Evolutionary conservation across 1,284 basidiomycete species (phyloP).

Genomic region (Ustilago cynodontis): DNA sequence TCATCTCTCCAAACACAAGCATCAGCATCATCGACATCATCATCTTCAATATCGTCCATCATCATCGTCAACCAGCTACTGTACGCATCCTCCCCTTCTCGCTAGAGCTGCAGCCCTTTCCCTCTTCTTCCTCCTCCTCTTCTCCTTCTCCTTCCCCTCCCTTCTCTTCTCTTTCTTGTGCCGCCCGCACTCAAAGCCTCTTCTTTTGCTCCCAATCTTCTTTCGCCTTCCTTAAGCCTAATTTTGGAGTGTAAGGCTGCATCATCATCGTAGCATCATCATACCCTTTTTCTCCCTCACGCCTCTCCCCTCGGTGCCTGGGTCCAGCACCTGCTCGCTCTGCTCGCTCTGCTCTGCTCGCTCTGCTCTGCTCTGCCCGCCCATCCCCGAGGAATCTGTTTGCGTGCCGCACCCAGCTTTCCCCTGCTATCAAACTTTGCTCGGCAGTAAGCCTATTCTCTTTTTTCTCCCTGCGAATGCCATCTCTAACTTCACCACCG

Average conservation of each 20-base stretch:
- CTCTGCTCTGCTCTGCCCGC: conserved; percentile 3
- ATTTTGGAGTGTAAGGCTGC: conserved; percentile 19
- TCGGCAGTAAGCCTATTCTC: conserved; percentile 3
- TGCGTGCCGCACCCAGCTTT: conserved; percentile 10
- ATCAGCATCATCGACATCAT: neutral
- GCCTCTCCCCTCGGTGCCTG: no score
- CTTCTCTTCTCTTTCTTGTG: neutral
- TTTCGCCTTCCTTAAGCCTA: conserved; percentile 1
- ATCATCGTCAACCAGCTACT: conserved; percentile 10
- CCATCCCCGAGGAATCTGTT: conserved; percentile 13
- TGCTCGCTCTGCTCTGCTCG: neutral
- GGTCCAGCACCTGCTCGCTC: no score
- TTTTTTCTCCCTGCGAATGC: neutral
- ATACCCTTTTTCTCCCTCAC: neutral
- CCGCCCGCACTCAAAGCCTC: neutral
- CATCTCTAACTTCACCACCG: neutral
- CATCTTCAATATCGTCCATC: conserved; percentile 7
- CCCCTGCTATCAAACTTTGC: neutral
- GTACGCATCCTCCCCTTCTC: neutral
- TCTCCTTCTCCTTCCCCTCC: conserved; percentile 1
- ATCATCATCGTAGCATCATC: conserved; percentile 39
- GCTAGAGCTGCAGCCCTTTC: conserved; percentile 3
- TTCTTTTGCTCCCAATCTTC: neutral
- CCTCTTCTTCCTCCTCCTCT: neutral
- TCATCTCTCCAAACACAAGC: neutral